These are phyloP conservation scores for Aspergillus quadricinctus DNA, from an alignment of 2,329 filamentous ascomycete genomes.

Conservation along the genomic window DNA sequence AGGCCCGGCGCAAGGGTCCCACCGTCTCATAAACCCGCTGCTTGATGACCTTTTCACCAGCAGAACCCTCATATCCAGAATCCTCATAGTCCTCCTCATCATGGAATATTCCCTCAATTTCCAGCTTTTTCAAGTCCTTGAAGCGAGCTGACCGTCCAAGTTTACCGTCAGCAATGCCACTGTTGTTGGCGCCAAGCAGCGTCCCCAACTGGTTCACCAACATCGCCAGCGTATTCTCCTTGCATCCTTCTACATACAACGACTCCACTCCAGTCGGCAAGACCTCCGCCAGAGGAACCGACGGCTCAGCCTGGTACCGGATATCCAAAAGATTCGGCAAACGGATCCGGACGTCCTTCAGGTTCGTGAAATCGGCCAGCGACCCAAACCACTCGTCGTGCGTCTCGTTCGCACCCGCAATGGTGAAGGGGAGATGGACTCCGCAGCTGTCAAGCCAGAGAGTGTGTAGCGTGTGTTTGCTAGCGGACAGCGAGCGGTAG, in stretches of 20 bases:
- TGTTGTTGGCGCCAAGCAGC: conserved; percentile 17
- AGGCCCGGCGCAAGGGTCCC: conserved; percentile 19
- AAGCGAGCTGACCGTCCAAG: conserved; percentile 2
- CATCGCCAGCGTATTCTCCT: conserved; percentile 22
- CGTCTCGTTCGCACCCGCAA: conserved; percentile 23
- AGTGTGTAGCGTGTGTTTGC: conserved; percentile 21
- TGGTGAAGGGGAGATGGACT: conserved; percentile 25
- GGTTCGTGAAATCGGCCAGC: conserved; percentile 21
- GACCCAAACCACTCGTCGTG: conserved; percentile 30
- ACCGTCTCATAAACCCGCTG: conserved; percentile 19
- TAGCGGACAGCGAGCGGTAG: conserved; percentile 18
- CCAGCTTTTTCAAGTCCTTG: conserved; percentile 13
- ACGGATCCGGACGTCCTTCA: conserved; percentile 27
- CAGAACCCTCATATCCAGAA: conserved; percentile 8
- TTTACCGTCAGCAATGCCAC: background rate
- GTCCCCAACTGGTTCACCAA: conserved; percentile 19
- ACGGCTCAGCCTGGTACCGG: conserved; percentile 23
- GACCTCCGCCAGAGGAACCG: conserved; percentile 17
- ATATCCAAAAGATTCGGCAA: conserved; percentile 29
- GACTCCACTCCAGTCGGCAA: conserved; percentile 21
- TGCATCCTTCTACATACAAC: conserved; percentile 26
- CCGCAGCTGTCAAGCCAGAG: conserved; percentile 28
- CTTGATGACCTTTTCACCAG: conserved; percentile 15
- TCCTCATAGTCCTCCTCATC: conserved; percentile 21
- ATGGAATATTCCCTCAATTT: conserved; percentile 27